These are phyloP conservation scores for Fraxinus baroniana DNA, from an alignment of 305 asterid genomes.

Conservation along the genomic window DNA sequence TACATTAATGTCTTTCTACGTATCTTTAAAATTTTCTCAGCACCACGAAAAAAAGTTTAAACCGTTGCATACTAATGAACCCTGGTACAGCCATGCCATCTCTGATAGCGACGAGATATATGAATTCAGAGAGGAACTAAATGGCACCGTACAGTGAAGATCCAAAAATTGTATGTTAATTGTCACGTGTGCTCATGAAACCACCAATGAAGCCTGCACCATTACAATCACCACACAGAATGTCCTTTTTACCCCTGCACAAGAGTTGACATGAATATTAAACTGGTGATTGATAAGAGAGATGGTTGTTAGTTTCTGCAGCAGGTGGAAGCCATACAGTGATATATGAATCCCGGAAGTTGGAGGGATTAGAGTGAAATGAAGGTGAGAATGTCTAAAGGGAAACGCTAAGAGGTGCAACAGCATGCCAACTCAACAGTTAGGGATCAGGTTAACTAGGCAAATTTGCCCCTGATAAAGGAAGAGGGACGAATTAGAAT, in stretches of 20 bases:
- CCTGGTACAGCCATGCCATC: conserved; percentile 12
- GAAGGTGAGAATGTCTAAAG: not conserved
- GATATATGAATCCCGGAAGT: not conserved
- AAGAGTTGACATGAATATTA: not conserved
- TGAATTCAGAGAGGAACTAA: conserved; percentile 6
- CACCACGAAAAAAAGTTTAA: not conserved
- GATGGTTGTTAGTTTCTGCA: not conserved
- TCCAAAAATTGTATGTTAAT: conserved; percentile 26
- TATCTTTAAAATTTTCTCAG: not conserved
- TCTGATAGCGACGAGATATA: conserved; percentile 20
- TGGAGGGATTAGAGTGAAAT: not conserved
- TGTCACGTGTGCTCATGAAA: conserved; percentile 69
- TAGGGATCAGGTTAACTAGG: not conserved
- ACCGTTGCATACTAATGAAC: not conserved
- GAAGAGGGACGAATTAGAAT: not conserved
- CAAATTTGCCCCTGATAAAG: not conserved
- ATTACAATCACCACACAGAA: conserved; percentile 81
- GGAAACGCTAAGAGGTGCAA: not conserved
- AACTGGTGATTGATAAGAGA: not conserved
- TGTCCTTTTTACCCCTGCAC: conserved; percentile 71
- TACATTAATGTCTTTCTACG: not conserved
- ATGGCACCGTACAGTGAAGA: not conserved
- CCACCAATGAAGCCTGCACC: conserved; percentile 96
- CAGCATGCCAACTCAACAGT: not conserved
- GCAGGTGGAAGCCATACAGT: not conserved